These are phyloP conservation scores for Mycena sp. DNA, from an alignment of 1,284 basidiomycete species.

Conservation along the genomic window DNA sequence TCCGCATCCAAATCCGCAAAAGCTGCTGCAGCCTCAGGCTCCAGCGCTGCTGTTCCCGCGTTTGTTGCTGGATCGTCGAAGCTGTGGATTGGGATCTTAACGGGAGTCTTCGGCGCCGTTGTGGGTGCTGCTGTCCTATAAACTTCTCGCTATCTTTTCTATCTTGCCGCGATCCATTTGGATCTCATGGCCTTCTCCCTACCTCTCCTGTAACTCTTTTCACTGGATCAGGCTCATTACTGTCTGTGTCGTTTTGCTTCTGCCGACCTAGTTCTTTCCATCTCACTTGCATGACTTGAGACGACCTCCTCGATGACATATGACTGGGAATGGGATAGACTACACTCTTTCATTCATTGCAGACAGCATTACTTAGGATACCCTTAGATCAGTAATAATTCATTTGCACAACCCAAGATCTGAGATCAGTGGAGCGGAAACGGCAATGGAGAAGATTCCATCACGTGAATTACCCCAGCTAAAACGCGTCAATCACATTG, in stretches of 20 bases:
- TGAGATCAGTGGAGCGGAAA: too few relatives aligned
- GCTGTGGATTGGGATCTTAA: slow-evolving; percentile 45
- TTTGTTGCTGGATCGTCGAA: slow-evolving; percentile 28
- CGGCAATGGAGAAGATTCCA: too few relatives aligned
- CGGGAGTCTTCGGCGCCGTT: slow-evolving; percentile 40
- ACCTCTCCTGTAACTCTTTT: neutral
- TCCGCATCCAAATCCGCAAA: slow-evolving; percentile 40
- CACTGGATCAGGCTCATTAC: too few relatives aligned
- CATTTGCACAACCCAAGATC: too few relatives aligned
- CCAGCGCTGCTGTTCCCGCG: slow-evolving; percentile 26
- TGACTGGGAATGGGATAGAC: neutral
- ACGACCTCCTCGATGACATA: neutral
- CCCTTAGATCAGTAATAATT: neutral
- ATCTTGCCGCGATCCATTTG: slow-evolving; percentile 30
- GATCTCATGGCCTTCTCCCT: neutral
- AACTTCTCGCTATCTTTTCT: slow-evolving; percentile 11
- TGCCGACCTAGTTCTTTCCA: neutral
- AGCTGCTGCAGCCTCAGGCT: slow-evolving; percentile 36
- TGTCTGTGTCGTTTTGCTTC: neutral
- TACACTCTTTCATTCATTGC: neutral
- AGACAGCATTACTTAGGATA: neutral
- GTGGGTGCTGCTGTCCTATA: slow-evolving; percentile 49
- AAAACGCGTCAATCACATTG: too few relatives aligned
- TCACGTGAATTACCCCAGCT: too few relatives aligned
- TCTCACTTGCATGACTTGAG: neutral